Percentiles rank a stretch among this genome's conserved stretches.
These are phyloP conservation scores for Malania oleifera DNA, from an alignment of 164 flowering plant species.

Conservation along the genomic window DNA sequence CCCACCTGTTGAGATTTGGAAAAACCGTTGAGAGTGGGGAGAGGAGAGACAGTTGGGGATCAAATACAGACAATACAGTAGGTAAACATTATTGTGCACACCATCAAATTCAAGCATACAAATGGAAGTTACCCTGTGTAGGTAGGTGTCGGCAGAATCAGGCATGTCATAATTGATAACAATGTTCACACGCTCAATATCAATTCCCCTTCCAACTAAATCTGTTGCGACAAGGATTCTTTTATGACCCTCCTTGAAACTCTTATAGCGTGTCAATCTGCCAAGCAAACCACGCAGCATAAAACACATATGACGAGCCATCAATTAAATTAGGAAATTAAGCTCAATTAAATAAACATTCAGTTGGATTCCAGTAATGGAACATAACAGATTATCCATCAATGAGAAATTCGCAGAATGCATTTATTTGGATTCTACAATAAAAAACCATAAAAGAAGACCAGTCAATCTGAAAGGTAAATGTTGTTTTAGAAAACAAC, in stretches of 20 bases:
- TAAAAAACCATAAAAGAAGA: too few relatives aligned
- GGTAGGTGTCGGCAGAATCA: constrained; percentile 93
- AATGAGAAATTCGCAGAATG: too few relatives aligned
- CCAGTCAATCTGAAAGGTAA: too few relatives aligned
- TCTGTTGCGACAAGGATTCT: constrained; percentile 97
- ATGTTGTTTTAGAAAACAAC: too few relatives aligned
- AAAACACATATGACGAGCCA: too few relatives aligned
- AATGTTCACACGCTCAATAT: constrained; percentile 93
- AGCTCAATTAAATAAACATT: too few relatives aligned
- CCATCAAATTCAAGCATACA: too few relatives aligned
- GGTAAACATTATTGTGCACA: too few relatives aligned
- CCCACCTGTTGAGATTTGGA: constrained; percentile 56
- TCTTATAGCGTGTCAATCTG: constrained; percentile 86
- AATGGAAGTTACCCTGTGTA: constrained; percentile 92
- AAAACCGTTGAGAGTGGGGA: background rate
- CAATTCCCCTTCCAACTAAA: constrained; percentile 97
- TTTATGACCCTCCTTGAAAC: constrained; percentile 92
- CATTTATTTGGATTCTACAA: too few relatives aligned
- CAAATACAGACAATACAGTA: background rate
- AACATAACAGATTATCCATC: too few relatives aligned
- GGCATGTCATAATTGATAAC: constrained; percentile 99
- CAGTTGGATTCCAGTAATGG: background rate
- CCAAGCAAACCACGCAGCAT: constrained; percentile 5
- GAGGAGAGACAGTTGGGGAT: background rate
- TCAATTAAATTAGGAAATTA: too few relatives aligned